Evolutionary conservation across 2,329 filamentous ascomycete genomes (phyloP), one percentile per base, ranked within the genome.

Genomic region (Cladosporium velox): DNA sequence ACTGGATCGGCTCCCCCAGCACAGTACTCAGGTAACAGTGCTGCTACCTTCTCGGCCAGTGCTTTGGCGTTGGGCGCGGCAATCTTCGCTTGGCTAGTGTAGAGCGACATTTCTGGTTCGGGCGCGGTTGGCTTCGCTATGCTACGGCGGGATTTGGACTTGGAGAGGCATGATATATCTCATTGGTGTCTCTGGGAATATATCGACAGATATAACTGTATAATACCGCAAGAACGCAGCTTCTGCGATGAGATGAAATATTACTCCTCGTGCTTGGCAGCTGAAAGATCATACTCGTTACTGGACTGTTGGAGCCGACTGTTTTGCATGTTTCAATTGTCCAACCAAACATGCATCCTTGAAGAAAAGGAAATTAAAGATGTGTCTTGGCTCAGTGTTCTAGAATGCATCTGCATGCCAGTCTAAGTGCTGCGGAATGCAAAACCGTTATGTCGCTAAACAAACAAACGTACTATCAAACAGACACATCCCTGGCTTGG

Each of bases 1-100:
- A 59, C 57, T 5, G 49, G 47, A 11, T 63, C 60, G 10, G 26
- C 61, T 26, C 61, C 61, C 8, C 61, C 61, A 14, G 61, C 61
- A 18, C 55, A 52, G 18, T 65, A 54, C 47, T 59, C 64, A 6
- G 64, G 64, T 15, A 60, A 59, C 18, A 34, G 55, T 12, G 64
- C 49, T 21, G 55, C 57, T n/a, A 59, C 58, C 2, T 26, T 55
- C 1, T 52, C 55, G 4, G 26, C 15, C 21, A 65, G 55, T 32
- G 47, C 38, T 21, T 18, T 65, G 14, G 44, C 64, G 1, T 18
- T 65, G 44, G 24, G 15, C 44, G 55, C 57, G 21, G 64, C 41
- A 11, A 6, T 59, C 0, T 60, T 59, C 14, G 64, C 64, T 52
- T 65, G 32, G 57, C 34, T 65, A 44, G n/a, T 60, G 12, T 65